Conservation (phyloP, 2,329 filamentous ascomycete genomes). For the Ilyonectria mors-panacis region DNA sequence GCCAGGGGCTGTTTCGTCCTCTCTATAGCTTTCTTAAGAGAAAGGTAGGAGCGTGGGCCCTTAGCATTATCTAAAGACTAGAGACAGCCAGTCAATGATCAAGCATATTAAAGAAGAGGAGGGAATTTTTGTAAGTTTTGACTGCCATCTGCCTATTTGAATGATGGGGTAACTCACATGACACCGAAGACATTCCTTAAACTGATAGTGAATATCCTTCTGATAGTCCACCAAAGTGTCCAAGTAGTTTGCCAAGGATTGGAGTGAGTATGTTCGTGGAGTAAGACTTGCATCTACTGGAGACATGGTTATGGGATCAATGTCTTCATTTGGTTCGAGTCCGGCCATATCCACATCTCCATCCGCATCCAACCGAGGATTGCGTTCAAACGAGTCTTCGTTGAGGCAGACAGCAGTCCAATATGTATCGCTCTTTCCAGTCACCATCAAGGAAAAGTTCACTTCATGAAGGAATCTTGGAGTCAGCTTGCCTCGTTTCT, state of each 20-base stretch:
- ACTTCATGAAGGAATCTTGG: conserved; percentile 14
- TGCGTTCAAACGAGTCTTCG: conserved; percentile 10
- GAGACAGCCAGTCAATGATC: background rate
- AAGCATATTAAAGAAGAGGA: background rate
- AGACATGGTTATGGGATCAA: conserved; percentile 26
- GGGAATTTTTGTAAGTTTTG: background rate
- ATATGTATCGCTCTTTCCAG: conserved; percentile 15
- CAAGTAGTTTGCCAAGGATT: background rate
- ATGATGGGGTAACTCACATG: conserved; percentile 20
- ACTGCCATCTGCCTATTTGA: too few relatives aligned
- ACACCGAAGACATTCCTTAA: conserved; percentile 2
- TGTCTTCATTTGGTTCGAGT: background rate
- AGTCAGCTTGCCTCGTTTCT: background rate
- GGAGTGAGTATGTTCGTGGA: conserved; percentile 30
- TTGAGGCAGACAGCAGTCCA: conserved; percentile 23
- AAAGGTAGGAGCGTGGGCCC: background rate
- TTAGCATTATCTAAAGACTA: background rate
- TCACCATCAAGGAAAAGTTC: conserved; percentile 20
- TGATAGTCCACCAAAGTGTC: conserved; percentile 10
- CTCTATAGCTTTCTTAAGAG: background rate
- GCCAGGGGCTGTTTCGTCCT: conserved; percentile 14
- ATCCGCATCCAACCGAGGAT: background rate
- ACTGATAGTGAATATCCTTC: background rate
- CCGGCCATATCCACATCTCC: conserved; percentile 2
- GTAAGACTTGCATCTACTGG: background rate